Evolutionary conservation across 495 filamentous ascomycete genomes (phyloP), one percentile per base, ranked within the genome.

Genomic region (Xylaria sp.): DNA sequence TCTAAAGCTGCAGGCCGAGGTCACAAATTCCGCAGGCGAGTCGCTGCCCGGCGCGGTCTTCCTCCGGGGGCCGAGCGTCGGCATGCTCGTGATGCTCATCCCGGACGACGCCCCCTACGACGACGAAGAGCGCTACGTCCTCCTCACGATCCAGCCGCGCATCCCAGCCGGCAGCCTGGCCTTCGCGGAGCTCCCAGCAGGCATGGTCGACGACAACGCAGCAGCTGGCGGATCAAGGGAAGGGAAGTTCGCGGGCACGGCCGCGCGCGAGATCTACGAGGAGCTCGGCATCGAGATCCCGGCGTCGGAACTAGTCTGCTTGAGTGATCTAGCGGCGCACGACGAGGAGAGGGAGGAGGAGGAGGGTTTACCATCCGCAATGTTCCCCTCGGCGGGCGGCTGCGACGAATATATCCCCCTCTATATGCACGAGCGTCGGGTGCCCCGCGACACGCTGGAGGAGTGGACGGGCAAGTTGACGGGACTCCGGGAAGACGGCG

Each of bases 401-500:
- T 93, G 92, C 74, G 94, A 97, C 80, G 94, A 97, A 79, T 93
- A 90, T 74, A 90, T 97, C 44, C 90, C 90, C 7, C 82, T 97
- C 41, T 95, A 93, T 75, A 79, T 93, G 69, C 89, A 90, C 79
- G 88, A 94, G 81, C 89, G 91, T 74, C 78, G 88, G 37, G 86
- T 97, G 68, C 85, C 88, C 17, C 84, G 88, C 61, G 81, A 79
- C 29, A 85, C 89, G 73, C 85, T 97, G 73, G 82, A 88, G 67
- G 87, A 89, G 46, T 89, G 92, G 87, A 86, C 88, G 67, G 94
- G 93, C 4, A 92, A 89, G 68, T 80, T 94, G 79, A 95, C 93
- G 5, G 94, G 94, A 2, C 71, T 95, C 72, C 84, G 93, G 64
- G 88, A 93, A 12, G 79, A 94, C 37, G 91, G 92, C 15, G 94